Base-by-base conservation (phyloP, 2,329 filamentous ascomycete genomes). In the Falciphora oryzae region DNA sequence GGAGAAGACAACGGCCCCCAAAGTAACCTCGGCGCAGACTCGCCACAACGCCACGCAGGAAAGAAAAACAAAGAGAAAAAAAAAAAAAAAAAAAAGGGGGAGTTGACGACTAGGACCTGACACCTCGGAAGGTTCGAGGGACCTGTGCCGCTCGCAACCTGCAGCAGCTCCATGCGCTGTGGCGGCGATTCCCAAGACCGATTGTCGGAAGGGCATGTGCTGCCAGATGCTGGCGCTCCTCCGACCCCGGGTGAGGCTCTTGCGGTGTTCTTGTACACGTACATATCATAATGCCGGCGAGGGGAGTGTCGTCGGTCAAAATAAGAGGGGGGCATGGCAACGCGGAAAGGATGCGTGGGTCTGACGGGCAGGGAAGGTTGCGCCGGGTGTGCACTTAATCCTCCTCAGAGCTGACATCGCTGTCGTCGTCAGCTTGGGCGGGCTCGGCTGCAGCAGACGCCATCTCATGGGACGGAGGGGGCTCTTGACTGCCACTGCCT, bases 391-490 rank as follows among this genome's bases (percentile, higher is more conserved):
- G 16, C 25, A 29, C n/a, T 25, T 71, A 75, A 61, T 79, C 76
- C 68, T 81, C 80, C 70, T 86, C 84, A 5, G 83, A 85, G 69
- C 70, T 69, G 16, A 66, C 69, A 5, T 71, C 69, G 63, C 81
- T 83, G 65, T 83, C 81, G 67, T 84, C 82, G 31, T 83, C 83
- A 69, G 81, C 84, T 57, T 80, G 81, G 59, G 82, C 80, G 57
- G 71, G 68, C 27, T 70, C 69, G 38, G 64, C 66, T 35, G 63
- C 65, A 74, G 71, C 69, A 72, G 71, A 66, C 69, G 71, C 71
- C 56, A 74, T 71, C 65, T 76, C 75, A 14, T 77, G 74, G 10
- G 74, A 76, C 22, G 76, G 73, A 61, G 76, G 70, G 28, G 78
- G 78, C 69, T 81, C 79, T 68, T 80, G 78, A 74, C 75, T 84